phyloP scores from a whole-genome alignment of 2,329 filamentous ascomycete species.

The Eutypella sp. region DNA sequence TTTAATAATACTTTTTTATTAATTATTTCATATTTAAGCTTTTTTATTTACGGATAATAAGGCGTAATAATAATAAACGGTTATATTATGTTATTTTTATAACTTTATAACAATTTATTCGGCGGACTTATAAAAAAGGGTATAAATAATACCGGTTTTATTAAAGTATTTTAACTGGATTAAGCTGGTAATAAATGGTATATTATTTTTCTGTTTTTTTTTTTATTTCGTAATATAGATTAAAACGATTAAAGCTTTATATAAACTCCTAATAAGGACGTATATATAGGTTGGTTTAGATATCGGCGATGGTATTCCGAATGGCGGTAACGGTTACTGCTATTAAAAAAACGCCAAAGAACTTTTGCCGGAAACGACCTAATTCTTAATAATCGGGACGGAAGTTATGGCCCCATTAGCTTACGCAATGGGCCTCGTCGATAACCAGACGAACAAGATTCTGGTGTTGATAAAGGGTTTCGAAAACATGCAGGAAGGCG shows the following conservation, averaged over 20 bases:
- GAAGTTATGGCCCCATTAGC: slow-evolving; percentile 98
- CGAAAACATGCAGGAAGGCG: slow-evolving; percentile 60
- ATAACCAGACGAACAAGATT: slow-evolving; percentile 89
- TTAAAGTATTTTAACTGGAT: slow-evolving; percentile 66
- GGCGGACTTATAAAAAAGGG: slow-evolving; percentile 76
- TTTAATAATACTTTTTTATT: slow-evolving; percentile 76
- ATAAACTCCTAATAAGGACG: slow-evolving; percentile 70
- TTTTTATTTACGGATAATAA: slow-evolving; percentile 66
- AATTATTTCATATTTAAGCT: slow-evolving; percentile 65
- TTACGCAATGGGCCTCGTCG: slow-evolving; percentile 98
- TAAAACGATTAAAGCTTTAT: slow-evolving; percentile 96
- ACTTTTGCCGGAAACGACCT: slow-evolving; percentile 66
- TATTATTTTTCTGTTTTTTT: slow-evolving; percentile 59
- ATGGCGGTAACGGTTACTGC: slow-evolving; percentile 95
- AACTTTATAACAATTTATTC: slow-evolving; percentile 74
- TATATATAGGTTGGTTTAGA: slow-evolving; percentile 88
- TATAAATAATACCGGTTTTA: slow-evolving; percentile 89
- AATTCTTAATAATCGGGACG: slow-evolving; percentile 90
- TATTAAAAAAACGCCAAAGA: slow-evolving; percentile 82
- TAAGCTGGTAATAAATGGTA: slow-evolving; percentile 52
- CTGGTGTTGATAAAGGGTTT: slow-evolving; percentile 60
- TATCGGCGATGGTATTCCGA: slow-evolving; percentile 84
- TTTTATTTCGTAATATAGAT: slow-evolving; percentile 82
- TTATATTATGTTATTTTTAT: slow-evolving; percentile 58
- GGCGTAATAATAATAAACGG: slow-evolving; percentile 86